Conservation (phyloP, 148 eudicot genomes). For the Selenicereus undatus region DNA sequence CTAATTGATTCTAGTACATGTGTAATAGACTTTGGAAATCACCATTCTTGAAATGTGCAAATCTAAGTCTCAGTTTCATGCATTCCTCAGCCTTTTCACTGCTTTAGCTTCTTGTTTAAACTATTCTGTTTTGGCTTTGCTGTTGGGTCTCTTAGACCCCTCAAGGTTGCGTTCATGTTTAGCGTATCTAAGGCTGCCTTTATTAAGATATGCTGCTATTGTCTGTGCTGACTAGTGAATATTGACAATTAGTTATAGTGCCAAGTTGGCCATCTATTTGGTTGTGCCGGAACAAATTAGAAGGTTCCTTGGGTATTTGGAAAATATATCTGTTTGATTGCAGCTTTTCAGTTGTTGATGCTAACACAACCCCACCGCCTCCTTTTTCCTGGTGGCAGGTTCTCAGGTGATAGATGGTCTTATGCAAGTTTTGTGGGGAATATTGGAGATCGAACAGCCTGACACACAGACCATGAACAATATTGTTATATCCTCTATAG, state of each 20-base stretch:
- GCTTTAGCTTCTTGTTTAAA: neutral
- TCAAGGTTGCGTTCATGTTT: neutral
- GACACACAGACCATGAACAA: conserved; percentile 98
- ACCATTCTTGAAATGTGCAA: neutral
- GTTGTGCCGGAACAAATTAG: neutral
- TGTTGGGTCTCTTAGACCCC: neutral
- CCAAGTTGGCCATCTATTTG: neutral
- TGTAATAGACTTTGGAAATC: neutral
- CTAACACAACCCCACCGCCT: neutral
- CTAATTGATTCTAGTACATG: neutral
- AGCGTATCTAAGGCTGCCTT: neutral
- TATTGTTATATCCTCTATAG: conserved; percentile 86
- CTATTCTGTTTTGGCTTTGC: neutral
- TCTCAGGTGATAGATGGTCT: conserved; percentile 90
- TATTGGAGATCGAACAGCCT: conserved; percentile 92
- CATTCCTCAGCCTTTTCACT: neutral
- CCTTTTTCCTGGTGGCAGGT: conserved; percentile 42
- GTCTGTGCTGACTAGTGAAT: neutral
- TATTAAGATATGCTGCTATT: neutral
- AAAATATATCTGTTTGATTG: neutral
- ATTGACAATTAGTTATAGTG: neutral
- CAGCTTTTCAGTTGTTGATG: neutral
- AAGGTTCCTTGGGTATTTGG: neutral
- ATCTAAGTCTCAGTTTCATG: neutral
- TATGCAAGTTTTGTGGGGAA: conserved; percentile 98